Conservation (phyloP, 192 early-diverging fungal genomes). For the Podochytrium sp. region DNA sequence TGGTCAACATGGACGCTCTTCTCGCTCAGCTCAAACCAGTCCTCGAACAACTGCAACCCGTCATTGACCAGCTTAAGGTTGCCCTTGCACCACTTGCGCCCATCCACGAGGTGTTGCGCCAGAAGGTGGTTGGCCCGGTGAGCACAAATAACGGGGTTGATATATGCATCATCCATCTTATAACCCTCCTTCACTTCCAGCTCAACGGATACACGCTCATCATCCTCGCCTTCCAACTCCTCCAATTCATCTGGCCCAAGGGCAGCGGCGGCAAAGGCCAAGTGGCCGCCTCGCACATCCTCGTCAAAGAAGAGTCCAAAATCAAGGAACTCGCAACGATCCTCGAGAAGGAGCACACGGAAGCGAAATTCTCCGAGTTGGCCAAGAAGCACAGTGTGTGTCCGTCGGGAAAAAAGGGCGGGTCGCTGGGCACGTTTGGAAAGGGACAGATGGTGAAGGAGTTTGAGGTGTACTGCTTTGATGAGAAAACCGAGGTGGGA, state of each 20-base stretch:
- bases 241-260: background rate
- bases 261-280: background rate
- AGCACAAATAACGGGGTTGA: background rate
- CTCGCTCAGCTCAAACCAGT: background rate
- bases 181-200: background rate
- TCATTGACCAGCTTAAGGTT: background rate
- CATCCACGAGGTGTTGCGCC: background rate
- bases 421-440: conserved; percentile 88
- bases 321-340: conserved; percentile 16
- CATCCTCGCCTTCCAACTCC: conserved; percentile 20
- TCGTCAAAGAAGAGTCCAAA: conserved; percentile 36
- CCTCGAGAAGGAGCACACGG: conserved; percentile 1
- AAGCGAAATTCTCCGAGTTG: conserved; percentile 66
- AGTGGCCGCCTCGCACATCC: conserved; percentile 33
- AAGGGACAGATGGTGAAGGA: conserved; percentile 83
- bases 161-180: background rate
- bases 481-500: conserved; percentile 28
- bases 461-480: conserved; percentile 35
- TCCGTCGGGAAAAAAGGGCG: conserved; percentile 80
- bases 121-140: conserved; percentile 18
- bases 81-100: background rate
- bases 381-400: conserved; percentile 86
- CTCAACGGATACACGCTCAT: conserved; percentile 2
- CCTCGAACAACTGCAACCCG: background rate
- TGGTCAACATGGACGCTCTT: background rate